Evolutionary conservation across 192 early-diverging fungal species (phyloP).

Genomic region (Coemansia sp.): DNA sequence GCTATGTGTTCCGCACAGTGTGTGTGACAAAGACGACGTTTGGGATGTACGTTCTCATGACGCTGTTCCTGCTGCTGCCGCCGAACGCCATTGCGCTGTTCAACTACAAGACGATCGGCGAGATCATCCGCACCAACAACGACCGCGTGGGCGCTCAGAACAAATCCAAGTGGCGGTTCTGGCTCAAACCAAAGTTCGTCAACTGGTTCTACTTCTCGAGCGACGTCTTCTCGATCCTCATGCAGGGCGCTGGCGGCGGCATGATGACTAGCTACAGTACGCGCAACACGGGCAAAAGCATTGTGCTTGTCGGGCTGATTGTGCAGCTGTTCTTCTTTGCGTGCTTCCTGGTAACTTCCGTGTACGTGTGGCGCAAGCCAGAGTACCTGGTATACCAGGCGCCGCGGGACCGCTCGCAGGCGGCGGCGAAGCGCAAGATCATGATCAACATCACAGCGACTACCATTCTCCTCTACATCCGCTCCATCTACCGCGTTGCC

Average conservation of each 20-base stretch:
- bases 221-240: slow-evolving; percentile 47
- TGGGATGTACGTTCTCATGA: slow-evolving; percentile 37
- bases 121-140: slow-evolving; percentile 16
- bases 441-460: slow-evolving; percentile 28
- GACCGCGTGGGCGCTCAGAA: background rate
- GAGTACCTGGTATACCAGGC: slow-evolving; percentile 21
- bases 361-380: slow-evolving; percentile 30
- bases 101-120: slow-evolving; percentile 42
- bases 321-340: slow-evolving; percentile 52
- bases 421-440: slow-evolving; percentile 29
- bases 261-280: slow-evolving; percentile 28
- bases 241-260: slow-evolving; percentile 53
- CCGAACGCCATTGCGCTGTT: slow-evolving; percentile 36
- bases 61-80: slow-evolving; percentile 40
- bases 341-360: slow-evolving; percentile 29
- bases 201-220: slow-evolving; percentile 53
- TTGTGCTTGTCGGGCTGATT: slow-evolving; percentile 44
- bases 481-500: slow-evolving; percentile 53
- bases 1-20: slow-evolving; percentile 36
- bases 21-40: slow-evolving; percentile 44
- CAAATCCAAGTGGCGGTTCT: slow-evolving; percentile 16
- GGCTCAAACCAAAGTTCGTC: slow-evolving; percentile 35
- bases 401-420: slow-evolving; percentile 11
- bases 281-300: slow-evolving; percentile 30
- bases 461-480: slow-evolving; percentile 39